Base-by-base conservation (phyloP, 441 rosid species). In the Theobroma grandiflorum region DNA sequence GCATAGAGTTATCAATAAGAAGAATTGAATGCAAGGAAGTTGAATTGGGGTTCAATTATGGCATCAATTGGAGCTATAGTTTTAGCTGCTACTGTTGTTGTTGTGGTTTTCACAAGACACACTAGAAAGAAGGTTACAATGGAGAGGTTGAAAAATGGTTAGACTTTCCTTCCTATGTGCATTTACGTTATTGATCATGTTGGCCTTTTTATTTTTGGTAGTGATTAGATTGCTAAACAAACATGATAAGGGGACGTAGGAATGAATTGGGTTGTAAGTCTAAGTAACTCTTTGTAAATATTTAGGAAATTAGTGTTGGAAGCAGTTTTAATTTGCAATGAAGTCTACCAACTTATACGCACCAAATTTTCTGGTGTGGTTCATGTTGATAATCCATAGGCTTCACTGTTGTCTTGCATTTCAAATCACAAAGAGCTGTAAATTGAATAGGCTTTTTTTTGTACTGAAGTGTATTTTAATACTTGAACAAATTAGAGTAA, bases 11-110 rank as follows among this genome's bases (percentile, higher is more conserved):
- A n/a, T n/a, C n/a, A n/a, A n/a, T n/a, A n/a, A 4, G 79, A 76
- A 65, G 26, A 15, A n/a, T 31, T 10, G 33, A 45, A 75, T 14
- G 52, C 8, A 10, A 49, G 37, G 43, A 64, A 76, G 38, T 37
- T 37, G 38, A 76, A 63, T n/a, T 76, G 79, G 79, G 72, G 79
- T 63, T 38, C 47, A n/a, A 14, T 76, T 18, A 20, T n/a, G 18
- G 58, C 71, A 8, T n/a, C 79, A 0, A 6, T 64, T 22, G 79
- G 72, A 49, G 79, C 50, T 15, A n/a, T 50, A 8, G 38, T 22
- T 2, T 52, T 50, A 31, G 72, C 72, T 33, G 62, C 45, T 22
- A 20, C 72, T 1, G 79, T 47, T 38, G 72, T n/a, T 33, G 43
- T 43, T 31, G 38, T 64, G 50, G 35, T 65, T 50, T 64, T 76